Evolutionary conservation across 805 yeast genomes (phyloP).

Genomic region (Pichia phayaonensis): DNA sequence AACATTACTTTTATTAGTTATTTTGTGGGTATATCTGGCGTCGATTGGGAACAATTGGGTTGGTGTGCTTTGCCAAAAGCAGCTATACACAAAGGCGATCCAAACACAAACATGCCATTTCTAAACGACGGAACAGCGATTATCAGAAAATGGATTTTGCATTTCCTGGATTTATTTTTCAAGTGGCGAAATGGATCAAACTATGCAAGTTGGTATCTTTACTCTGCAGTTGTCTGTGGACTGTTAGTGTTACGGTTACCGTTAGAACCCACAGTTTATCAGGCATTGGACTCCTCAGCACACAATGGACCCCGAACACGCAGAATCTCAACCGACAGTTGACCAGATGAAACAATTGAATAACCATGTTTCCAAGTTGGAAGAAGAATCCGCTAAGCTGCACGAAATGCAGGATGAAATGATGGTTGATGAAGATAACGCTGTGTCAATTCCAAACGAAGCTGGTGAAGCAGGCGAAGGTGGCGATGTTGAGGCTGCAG

Average conservation of each 20-base stretch:
- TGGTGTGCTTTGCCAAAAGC: no score
- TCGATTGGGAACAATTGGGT: no score
- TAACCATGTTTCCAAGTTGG: conserved; percentile 45
- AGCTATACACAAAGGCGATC: no score
- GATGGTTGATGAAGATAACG: conserved; percentile 4
- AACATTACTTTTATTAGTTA: neutral
- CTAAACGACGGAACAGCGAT: no score
- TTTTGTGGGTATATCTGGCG: no score
- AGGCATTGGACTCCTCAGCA: neutral
- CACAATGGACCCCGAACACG: neutral
- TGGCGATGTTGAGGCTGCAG: neutral
- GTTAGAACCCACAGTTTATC: neutral
- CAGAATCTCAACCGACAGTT: conserved; percentile 2
- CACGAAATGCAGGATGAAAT: conserved; percentile 46
- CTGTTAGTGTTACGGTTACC: neutral
- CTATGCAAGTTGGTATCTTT: no score
- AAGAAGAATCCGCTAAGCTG: conserved; percentile 54
- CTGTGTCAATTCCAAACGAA: neutral
- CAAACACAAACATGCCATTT: no score
- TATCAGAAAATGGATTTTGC: neutral
- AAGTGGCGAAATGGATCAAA: neutral
- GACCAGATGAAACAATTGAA: conserved; percentile 30
- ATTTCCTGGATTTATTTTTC: neutral
- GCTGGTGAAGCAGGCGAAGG: conserved; percentile 3
- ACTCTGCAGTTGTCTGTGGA: neutral